phyloP scores from a whole-genome alignment of 352 stramenopile species.

The Globisporangium polare region DNA sequence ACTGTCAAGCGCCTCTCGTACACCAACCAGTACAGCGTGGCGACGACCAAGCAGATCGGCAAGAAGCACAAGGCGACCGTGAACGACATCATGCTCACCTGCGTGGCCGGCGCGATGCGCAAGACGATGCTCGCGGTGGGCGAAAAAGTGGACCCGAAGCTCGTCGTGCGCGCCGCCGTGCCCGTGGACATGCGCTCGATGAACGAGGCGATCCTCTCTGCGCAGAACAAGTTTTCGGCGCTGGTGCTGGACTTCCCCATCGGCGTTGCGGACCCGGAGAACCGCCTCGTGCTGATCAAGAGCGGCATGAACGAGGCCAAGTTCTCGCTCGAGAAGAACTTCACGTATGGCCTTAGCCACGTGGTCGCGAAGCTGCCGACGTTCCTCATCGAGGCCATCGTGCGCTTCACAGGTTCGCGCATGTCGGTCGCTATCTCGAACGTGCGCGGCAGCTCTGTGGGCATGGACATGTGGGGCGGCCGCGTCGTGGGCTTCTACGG shows the following conservation, averaged over 20 bases:
- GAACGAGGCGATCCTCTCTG: conserved; percentile 54
- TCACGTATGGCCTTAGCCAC: conserved; percentile 62
- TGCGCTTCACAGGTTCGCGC: conserved; percentile 51
- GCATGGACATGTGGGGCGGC: conserved; percentile 51
- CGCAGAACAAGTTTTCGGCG: conserved; percentile 78
- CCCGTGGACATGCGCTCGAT: conserved; percentile 75
- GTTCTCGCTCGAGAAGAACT: conserved; percentile 73
- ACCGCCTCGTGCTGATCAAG: conserved; percentile 49
- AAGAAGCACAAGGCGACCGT: conserved; percentile 64
- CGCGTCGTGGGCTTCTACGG: conserved; percentile 59
- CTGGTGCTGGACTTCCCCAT: conserved; percentile 72
- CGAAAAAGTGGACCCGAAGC: conserved; percentile 28
- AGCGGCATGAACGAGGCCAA: conserved; percentile 71
- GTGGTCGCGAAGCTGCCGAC: conserved; percentile 52
- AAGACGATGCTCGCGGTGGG: conserved; percentile 49
- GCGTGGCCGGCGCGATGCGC: conserved; percentile 72
- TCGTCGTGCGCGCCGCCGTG: conserved; percentile 67
- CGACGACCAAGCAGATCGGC: conserved; percentile 66
- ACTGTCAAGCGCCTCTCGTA: conserved; percentile 67
- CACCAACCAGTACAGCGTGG: conserved; percentile 67
- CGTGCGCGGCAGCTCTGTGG: conserved; percentile 50
- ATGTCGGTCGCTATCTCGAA: conserved; percentile 71
- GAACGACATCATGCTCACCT: conserved; percentile 81
- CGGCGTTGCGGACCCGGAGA: conserved; percentile 37
- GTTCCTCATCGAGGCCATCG: conserved; percentile 41